Evolutionary conservation across 257 asterid genomes (phyloP), one percentile per base, ranked within the genome.

Genomic region (Galeopsis tetrahit): DNA sequence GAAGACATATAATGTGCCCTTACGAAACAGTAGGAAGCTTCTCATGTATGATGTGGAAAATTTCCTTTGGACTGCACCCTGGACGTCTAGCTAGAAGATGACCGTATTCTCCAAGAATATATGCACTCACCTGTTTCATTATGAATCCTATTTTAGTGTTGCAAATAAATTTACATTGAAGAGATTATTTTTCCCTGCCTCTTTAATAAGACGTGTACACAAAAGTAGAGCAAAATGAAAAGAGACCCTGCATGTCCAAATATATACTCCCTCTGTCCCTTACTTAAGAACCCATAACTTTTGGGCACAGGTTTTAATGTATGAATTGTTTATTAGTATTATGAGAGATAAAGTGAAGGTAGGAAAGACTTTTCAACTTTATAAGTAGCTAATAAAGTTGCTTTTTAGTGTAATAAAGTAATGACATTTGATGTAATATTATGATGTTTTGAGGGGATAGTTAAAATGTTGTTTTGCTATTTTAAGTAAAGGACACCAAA

Each of bases 21-120:
- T 84, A 92, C 98, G 96, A 82, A 68, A 92, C 96, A 74, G 98
- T 82, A 71, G 98, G 98, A 75, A 88, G 95, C 87, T 92, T 92
- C 89, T 90, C 98, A 28, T 92, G 91, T 81, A 93, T 85, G 79
- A 88, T 53, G 78, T 79, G 68, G 80, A 93, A 93, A 79, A 93
- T 85, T 82, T 93, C 98, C 80, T 80, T 90, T 17, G 96, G 97
- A 81, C 87, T 81, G 83, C 91, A 90, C 66, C 97, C 97, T 64
- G 97, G 98, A 70, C 98, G 91, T 80, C 96, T 85, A 66, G 90
- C 86, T 71, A 93, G 89, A 83, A 90, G 95, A 87, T 93, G 98
- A 67, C 97, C 78, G 81, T 93, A 93, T 78, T 93, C 98, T 80
- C 98, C 98, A 82, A 93, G 98, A 77, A 93, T 74, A 77, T 93